phyloP scores from a whole-genome alignment of 441 rosid genomes.

The Populus hybrid region DNA sequence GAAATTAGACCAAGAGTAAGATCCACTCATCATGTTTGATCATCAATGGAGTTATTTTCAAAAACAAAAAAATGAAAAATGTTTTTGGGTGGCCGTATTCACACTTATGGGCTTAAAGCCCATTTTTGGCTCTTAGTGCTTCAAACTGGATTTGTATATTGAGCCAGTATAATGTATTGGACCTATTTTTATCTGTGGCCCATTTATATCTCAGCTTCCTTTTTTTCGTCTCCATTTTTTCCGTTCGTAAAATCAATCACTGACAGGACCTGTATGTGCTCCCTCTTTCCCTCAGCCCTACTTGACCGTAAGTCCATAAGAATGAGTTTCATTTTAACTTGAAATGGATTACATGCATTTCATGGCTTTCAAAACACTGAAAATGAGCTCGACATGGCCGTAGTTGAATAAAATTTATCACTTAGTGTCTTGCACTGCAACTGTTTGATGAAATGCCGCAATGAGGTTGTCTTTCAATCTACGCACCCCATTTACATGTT shows the following conservation, averaged over 20 bases:
- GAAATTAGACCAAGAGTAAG: no score
- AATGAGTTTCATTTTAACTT: background rate
- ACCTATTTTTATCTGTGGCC: background rate
- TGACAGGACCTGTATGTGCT: background rate
- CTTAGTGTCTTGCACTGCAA: constrained; percentile 11
- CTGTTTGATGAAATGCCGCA: constrained; percentile 40
- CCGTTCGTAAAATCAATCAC: background rate
- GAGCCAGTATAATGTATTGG: background rate
- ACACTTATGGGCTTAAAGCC: background rate
- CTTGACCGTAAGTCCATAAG: background rate
- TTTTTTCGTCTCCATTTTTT: background rate
- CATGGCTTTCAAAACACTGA: background rate
- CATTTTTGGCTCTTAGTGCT: background rate
- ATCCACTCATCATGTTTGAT: no score
- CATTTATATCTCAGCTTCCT: background rate
- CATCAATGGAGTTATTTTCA: no score
- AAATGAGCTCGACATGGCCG: background rate
- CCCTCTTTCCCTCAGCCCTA: background rate
- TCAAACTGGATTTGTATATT: background rate
- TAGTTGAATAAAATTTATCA: background rate
- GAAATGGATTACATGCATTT: background rate
- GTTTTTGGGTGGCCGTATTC: background rate
- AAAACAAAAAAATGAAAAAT: no score
- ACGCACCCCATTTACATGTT: background rate
- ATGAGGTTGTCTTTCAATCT: background rate